These are phyloP conservation scores for Nemophila menziesii DNA, from an alignment of 257 asterid species.

Conservation along the genomic window DNA sequence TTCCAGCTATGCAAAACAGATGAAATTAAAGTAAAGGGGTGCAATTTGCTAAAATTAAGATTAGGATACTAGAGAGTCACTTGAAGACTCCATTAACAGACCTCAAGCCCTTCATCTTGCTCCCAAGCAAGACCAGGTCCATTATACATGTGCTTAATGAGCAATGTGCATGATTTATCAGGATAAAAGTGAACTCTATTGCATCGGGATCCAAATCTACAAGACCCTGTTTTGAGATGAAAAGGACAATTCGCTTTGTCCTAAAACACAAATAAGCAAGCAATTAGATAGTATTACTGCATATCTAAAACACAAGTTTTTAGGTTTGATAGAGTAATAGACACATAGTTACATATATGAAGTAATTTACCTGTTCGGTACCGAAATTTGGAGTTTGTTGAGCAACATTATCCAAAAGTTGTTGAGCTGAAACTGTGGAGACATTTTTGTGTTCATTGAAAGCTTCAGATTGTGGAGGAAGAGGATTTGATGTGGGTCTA, in stretches of 20 bases:
- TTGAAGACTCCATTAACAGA: constrained; percentile 87
- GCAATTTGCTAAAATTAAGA: constrained; percentile 19
- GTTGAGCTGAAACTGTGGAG: constrained; percentile 63
- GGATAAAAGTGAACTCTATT: constrained; percentile 96
- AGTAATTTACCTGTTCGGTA: constrained; percentile 65
- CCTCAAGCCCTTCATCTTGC: constrained; percentile 99
- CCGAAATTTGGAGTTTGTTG: constrained; percentile 95
- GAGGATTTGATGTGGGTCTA: constrained; percentile 94
- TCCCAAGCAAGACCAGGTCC: constrained; percentile 99
- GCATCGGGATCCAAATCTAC: constrained; percentile 86
- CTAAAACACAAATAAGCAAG: constrained; percentile 40
- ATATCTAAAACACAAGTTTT: constrained; percentile 6
- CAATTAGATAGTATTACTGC: constrained; percentile 18
- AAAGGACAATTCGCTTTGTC: constrained; percentile 98
- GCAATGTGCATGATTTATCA: constrained; percentile 82
- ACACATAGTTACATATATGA: not conserved
- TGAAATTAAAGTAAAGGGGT: constrained; percentile 1
- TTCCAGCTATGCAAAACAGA: not conserved
- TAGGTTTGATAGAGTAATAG: not conserved
- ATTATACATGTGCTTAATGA: constrained; percentile 80
- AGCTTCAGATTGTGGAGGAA: constrained; percentile 82
- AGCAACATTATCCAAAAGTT: constrained; percentile 71
- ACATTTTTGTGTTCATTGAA: constrained; percentile 46
- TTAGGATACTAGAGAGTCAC: constrained; percentile 92
- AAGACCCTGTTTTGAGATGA: constrained; percentile 95